Percentiles rank a stretch among this genome's conserved stretches.
Conservation (phyloP, 2,329 filamentous ascomycete genomes). For the Ceratocystis colombiana region DNA sequence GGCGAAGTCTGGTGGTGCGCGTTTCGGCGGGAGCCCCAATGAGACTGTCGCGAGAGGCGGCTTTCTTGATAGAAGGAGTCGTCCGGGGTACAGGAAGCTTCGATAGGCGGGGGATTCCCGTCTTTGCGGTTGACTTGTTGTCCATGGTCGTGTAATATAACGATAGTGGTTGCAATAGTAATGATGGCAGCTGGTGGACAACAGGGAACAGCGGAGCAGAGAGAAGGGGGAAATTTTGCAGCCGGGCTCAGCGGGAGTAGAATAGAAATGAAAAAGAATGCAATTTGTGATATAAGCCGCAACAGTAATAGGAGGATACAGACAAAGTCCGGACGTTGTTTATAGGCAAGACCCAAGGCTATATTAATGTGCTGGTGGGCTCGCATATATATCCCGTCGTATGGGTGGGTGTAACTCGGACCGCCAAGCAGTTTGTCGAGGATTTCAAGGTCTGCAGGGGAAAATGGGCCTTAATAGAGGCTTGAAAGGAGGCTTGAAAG, state of each 20-base stretch:
- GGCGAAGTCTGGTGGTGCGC: conserved; percentile 22
- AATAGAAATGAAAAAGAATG: not conserved
- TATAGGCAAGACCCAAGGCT: not conserved
- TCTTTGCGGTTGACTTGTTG: conserved; percentile 20
- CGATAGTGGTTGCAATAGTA: not conserved
- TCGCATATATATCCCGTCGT: not conserved
- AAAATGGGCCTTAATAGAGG: not conserved
- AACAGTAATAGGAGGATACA: not conserved
- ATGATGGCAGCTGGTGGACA: not conserved
- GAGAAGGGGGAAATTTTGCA: not conserved
- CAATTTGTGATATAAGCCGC: no score
- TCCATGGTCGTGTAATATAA: conserved; percentile 19
- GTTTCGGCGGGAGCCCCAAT: conserved; percentile 20
- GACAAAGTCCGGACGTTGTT: not conserved
- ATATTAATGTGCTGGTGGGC: not conserved
- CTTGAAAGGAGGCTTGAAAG: no score
- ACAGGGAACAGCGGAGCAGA: not conserved
- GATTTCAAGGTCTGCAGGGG: conserved; percentile 14
- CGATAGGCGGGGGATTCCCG: conserved; percentile 24
- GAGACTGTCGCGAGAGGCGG: conserved; percentile 24
- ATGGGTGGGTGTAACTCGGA: conserved; percentile 5
- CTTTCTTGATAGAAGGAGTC: conserved; percentile 13
- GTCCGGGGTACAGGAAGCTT: conserved; percentile 24
- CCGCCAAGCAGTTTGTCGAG: conserved; percentile 1
- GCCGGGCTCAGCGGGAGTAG: not conserved